phyloP scores from a whole-genome alignment of 176 grass and related monocot genomes.

The Ensete ventricosum region DNA sequence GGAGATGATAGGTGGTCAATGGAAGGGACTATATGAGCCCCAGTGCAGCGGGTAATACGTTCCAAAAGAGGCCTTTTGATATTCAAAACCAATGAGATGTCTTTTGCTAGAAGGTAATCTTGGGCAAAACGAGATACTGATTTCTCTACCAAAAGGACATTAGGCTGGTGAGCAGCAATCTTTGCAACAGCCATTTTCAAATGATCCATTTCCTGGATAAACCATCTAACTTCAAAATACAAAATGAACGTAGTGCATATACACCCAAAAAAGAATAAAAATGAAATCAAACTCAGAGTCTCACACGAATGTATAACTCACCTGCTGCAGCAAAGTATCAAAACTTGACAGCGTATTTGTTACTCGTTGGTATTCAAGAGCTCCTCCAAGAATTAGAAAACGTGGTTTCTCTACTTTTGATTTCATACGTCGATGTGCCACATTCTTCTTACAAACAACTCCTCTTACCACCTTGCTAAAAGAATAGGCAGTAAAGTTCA shows the following conservation, averaged over 20 bases:
- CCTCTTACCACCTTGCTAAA: slow-evolving; percentile 87
- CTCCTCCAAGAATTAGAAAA: slow-evolving; percentile 79
- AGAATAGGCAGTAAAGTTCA: slow-evolving; percentile 26
- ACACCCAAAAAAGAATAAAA: slow-evolving; percentile 20
- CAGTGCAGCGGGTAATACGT: slow-evolving; percentile 75
- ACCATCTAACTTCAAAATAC: slow-evolving; percentile 14
- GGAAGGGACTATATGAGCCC: slow-evolving; percentile 84
- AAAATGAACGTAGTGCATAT: slow-evolving; percentile 6
- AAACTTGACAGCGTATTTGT: slow-evolving; percentile 82
- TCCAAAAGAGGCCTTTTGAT: slow-evolving; percentile 80
- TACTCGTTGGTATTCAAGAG: slow-evolving; percentile 91
- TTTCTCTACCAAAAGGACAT: slow-evolving; percentile 89
- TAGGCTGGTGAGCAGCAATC: slow-evolving; percentile 82
- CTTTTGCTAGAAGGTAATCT: slow-evolving; percentile 80
- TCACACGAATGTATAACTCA: slow-evolving; percentile 11
- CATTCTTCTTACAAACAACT: slow-evolving; percentile 95
- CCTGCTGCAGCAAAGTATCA: slow-evolving; percentile 96
- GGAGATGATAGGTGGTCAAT: slow-evolving; percentile 64
- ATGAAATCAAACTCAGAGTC: slow-evolving; percentile 13
- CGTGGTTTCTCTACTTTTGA: slow-evolving; percentile 78
- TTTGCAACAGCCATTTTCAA: slow-evolving; percentile 98
- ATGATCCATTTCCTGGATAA: slow-evolving; percentile 86
- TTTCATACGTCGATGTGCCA: slow-evolving; percentile 84
- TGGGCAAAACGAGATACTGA: slow-evolving; percentile 79
- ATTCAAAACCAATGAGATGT: slow-evolving; percentile 91